Percentiles rank a stretch among this genome's conserved stretches.
phyloP scores from a whole-genome alignment of 805 yeast species.

The Wickerhamomyces pijperi region DNA sequence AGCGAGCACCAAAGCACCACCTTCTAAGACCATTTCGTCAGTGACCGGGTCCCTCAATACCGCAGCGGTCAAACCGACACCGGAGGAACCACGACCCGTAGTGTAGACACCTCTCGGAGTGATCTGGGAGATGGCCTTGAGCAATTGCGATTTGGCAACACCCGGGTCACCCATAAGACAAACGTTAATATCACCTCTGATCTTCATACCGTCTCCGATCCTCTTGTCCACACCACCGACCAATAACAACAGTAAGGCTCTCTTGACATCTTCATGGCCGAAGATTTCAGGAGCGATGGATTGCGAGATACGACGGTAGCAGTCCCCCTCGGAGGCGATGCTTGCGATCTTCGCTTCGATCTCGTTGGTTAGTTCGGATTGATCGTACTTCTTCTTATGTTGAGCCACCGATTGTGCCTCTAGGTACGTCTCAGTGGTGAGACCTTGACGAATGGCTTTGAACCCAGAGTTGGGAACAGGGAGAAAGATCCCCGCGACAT shows the following conservation, averaged over 20 bases:
- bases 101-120: slow-evolving; percentile 97
- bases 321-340: slow-evolving; percentile 51
- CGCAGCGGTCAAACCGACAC: slow-evolving; percentile 97
- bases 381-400: slow-evolving; percentile 80
- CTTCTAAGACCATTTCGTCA: slow-evolving; percentile 96
- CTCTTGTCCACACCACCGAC: slow-evolving; percentile 95
- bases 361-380: slow-evolving; percentile 44
- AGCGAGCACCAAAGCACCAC: slow-evolving; percentile 94
- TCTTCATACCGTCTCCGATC: slow-evolving; percentile 92
- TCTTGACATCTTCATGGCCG: slow-evolving; percentile 90
- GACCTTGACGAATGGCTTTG: slow-evolving; percentile 84
- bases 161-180: slow-evolving; percentile 99
- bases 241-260: slow-evolving; percentile 70
- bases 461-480: slow-evolving; percentile 96
- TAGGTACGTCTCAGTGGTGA: slow-evolving; percentile 85
- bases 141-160: slow-evolving; percentile 94
- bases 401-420: slow-evolving; percentile 81
- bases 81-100: slow-evolving; percentile 97
- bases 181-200: slow-evolving; percentile 93
- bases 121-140: slow-evolving; percentile 81
- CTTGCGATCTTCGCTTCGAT: slow-evolving; percentile 43
- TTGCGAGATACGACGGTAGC: slow-evolving; percentile 68
- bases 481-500: slow-evolving; percentile 81
- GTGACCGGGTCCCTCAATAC: slow-evolving; percentile 99
- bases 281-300: slow-evolving; percentile 97